phyloP scores from a whole-genome alignment of 2,329 filamentous ascomycete genomes.

The Amphichorda felina region DNA sequence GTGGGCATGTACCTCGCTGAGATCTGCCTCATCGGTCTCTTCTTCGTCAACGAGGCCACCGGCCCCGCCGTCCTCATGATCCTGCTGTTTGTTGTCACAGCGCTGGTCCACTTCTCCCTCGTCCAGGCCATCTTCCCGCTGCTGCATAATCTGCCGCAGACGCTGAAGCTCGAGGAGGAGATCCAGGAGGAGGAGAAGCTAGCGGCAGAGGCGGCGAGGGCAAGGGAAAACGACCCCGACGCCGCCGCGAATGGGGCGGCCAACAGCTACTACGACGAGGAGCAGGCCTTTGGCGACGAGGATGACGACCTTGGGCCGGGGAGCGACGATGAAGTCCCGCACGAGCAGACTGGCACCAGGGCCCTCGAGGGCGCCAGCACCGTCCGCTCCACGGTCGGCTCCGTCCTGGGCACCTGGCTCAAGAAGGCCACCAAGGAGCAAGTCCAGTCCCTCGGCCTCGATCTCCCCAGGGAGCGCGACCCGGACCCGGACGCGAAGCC shows the following conservation, averaged over 20 bases:
- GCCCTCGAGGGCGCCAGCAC: conserved; percentile 24
- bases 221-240: conserved; percentile 11
- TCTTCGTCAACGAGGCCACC: conserved; percentile 55
- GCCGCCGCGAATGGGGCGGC: conserved; percentile 11
- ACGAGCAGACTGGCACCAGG: conserved; percentile 13
- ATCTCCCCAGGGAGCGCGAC: conserved; percentile 12
- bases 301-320: conserved; percentile 18
- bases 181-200: conserved; percentile 31
- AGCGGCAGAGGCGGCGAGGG: conserved; percentile 21
- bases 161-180: conserved; percentile 46
- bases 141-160: conserved; percentile 67
- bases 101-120: conserved; percentile 64
- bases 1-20: conserved; percentile 76
- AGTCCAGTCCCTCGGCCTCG: conserved; percentile 10
- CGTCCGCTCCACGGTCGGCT: background rate
- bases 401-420: conserved; percentile 16
- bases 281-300: conserved; percentile 19
- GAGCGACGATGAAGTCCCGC: conserved; percentile 9
- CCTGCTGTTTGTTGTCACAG: conserved; percentile 60
- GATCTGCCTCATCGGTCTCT: conserved; percentile 74
- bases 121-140: conserved; percentile 65
- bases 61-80: conserved; percentile 68
- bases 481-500: conserved; percentile 16
- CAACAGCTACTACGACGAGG: conserved; percentile 20
- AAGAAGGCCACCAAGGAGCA: conserved; percentile 17